A percentile compares a stretch with the other conserved stretches of the same genome.
These are phyloP conservation scores for Mycena sanguinolenta DNA, from an alignment of 768 basidiomycete genomes.

Conservation along the genomic window DNA sequence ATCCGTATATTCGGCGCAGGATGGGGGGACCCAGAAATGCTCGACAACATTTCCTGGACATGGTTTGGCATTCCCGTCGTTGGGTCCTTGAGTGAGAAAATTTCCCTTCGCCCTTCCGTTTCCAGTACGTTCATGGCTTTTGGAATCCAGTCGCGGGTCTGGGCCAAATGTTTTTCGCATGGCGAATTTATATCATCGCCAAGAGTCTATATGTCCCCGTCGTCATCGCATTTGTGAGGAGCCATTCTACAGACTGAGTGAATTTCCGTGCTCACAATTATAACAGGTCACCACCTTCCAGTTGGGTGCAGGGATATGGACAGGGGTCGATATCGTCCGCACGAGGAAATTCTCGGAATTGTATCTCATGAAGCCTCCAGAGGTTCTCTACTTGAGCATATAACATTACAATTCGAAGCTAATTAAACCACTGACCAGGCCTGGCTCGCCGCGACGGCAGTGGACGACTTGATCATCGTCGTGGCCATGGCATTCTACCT, in stretches of 20 bases:
- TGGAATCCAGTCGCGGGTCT: constrained; percentile 13
- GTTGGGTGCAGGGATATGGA: constrained; percentile 21
- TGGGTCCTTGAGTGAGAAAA: not conserved
- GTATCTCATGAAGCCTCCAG: not conserved
- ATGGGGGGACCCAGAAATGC: not conserved
- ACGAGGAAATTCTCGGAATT: constrained; percentile 4
- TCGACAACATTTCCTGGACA: not conserved
- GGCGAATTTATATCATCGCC: constrained; percentile 17
- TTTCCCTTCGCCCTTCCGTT: too few relatives aligned
- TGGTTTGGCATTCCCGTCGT: not conserved
- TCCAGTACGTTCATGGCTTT: too few relatives aligned
- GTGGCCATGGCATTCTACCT: constrained; percentile 39
- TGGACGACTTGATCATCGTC: constrained; percentile 33
- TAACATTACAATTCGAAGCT: not conserved
- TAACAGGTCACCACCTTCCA: constrained; percentile 15
- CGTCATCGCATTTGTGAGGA: constrained; percentile 16
- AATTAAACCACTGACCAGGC: not conserved
- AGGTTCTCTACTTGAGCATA: constrained; percentile 4
- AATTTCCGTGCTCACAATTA: not conserved
- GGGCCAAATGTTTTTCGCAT: too few relatives aligned
- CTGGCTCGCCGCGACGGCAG: constrained; percentile 4
- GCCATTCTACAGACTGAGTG: not conserved
- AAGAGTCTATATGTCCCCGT: not conserved
- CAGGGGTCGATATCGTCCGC: constrained; percentile 8
- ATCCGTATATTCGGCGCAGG: not conserved